A percentile compares a stretch with the other conserved stretches of the same genome.
Conservation (phyloP, 2,329 filamentous ascomycete genomes). For the Colletotrichum sp. region DNA sequence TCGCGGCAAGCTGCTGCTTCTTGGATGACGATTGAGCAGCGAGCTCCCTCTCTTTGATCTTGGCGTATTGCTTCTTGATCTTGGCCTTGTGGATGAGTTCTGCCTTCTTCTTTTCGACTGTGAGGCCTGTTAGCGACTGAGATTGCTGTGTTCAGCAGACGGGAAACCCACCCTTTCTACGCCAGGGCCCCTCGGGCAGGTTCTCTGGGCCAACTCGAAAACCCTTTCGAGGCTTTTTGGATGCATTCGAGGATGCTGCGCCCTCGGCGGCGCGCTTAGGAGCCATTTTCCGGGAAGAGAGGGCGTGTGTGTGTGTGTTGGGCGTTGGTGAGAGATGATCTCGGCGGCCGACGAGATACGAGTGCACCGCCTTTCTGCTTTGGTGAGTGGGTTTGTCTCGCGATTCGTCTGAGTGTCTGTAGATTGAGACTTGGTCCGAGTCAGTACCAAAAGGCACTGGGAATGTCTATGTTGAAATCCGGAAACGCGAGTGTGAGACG, state of each 20-base stretch:
- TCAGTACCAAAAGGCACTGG: background rate
- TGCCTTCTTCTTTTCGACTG: constrained; percentile 88
- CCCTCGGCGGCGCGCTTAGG: constrained; percentile 58
- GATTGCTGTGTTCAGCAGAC: background rate
- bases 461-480: background rate
- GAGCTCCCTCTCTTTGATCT: constrained; percentile 73
- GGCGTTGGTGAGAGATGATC: background rate
- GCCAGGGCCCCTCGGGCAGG: constrained; percentile 87
- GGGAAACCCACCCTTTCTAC: constrained; percentile 67
- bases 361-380: background rate
- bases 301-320: background rate
- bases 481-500: background rate
- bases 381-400: background rate
- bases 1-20: constrained; percentile 6
- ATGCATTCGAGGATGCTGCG: constrained; percentile 31
- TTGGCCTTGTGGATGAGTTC: constrained; percentile 91
- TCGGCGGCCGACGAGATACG: background rate
- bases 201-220: constrained; percentile 91
- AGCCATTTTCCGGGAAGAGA: constrained; percentile 50
- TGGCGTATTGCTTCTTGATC: constrained; percentile 89
- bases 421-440: background rate
- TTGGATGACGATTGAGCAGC: constrained; percentile 17
- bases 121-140: background rate
- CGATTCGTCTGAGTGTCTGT: background rate
- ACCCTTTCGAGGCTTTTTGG: constrained; percentile 67